Percentiles rank a stretch among this genome's conserved stretches.
These are phyloP conservation scores for Chaetomium cochliodes DNA, from an alignment of 495 filamentous ascomycete species.

Conservation along the genomic window DNA sequence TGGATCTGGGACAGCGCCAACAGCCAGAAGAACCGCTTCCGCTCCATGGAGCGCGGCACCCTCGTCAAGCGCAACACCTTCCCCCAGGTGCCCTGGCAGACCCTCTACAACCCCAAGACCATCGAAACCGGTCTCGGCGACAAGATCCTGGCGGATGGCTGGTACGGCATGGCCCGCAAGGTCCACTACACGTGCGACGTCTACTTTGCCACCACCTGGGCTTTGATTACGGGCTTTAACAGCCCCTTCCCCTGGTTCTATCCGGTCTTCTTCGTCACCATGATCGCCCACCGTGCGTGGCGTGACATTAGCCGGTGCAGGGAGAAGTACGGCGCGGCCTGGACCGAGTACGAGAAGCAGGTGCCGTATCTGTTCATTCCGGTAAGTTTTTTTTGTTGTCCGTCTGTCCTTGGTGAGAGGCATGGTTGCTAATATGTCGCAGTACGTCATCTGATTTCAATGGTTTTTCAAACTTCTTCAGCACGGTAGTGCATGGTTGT, in stretches of 20 bases:
- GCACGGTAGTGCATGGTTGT: neutral
- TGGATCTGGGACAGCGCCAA: conserved; percentile 90
- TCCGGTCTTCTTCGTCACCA: conserved; percentile 80
- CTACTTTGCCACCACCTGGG: conserved; percentile 68
- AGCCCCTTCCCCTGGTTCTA: conserved; percentile 98
- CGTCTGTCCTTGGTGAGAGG: neutral
- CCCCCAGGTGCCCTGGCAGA: conserved; percentile 92
- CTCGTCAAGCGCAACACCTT: conserved; percentile 73
- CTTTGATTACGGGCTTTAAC: conserved; percentile 59
- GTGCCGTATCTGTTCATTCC: conserved; percentile 97
- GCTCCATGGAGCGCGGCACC: conserved; percentile 74
- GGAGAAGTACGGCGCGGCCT: conserved; percentile 87
- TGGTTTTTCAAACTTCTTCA: neutral
- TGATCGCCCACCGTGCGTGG: conserved; percentile 87
- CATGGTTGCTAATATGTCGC: conserved; percentile 2
- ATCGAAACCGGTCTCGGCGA: conserved; percentile 78
- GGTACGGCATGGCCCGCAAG: conserved; percentile 93
- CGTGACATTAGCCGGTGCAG: conserved; percentile 84
- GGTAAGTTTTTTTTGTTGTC: conserved; percentile 59
- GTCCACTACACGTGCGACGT: conserved; percentile 93
- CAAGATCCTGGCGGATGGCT: conserved; percentile 82
- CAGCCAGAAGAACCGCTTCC: conserved; percentile 94
- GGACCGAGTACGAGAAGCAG: conserved; percentile 81
- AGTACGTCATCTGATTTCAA: conserved; percentile 36
- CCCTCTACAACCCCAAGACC: conserved; percentile 79